Evolutionary conservation across 2,329 filamentous ascomycete species (phyloP), one percentile per base, ranked within the genome.

Genomic region (Acrodontium crateriforme): DNA sequence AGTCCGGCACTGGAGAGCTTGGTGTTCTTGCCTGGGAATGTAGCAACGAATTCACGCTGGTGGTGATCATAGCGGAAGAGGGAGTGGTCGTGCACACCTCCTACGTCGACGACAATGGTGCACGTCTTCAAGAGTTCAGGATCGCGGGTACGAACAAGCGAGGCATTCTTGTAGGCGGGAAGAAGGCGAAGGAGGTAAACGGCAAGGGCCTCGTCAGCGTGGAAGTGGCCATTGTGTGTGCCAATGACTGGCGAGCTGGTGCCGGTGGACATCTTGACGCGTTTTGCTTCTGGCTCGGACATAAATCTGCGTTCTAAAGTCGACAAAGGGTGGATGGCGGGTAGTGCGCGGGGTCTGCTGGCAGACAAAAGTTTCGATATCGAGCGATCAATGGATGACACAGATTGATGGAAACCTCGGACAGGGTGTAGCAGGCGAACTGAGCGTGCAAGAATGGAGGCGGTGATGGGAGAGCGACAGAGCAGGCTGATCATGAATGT

Each of bases 221-320:
- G 89, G 69, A 98, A 98, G 65, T 94, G 84, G 44, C 89, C 89
- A 61, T 78, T 94, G 70, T 98, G 89, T 16, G 89, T 98, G 50
- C 85, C 89, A 53, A 94, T 91, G 44, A 74, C 59, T 16, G 44
- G 41, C 6, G 37, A 21, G 13, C 34, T 33, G 34, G 36, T 36
- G 28, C 35, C 36, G 37, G 62, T 59, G 37, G 71, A 65, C 44
- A 77, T 81, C 69, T 92, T 93, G 54, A 91, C 61, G 56, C 81
- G 78, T 62, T 95, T 95, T 38, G 75, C 69, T 51, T 36, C 32
- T 16, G 48, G 47, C 33, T 49, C 36, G 20, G 41, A 39, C 37
- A 38, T 43, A 31, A 28, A 31, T 16, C 16, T 29, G 10, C 6
- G 24, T n/a, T n/a, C n/a, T n/a, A n/a, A n/a, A n/a, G n/a, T n/a